Base-by-base conservation (phyloP, 1,139 yeast species). In the Zhuliangozyma blackwelliae region DNA sequence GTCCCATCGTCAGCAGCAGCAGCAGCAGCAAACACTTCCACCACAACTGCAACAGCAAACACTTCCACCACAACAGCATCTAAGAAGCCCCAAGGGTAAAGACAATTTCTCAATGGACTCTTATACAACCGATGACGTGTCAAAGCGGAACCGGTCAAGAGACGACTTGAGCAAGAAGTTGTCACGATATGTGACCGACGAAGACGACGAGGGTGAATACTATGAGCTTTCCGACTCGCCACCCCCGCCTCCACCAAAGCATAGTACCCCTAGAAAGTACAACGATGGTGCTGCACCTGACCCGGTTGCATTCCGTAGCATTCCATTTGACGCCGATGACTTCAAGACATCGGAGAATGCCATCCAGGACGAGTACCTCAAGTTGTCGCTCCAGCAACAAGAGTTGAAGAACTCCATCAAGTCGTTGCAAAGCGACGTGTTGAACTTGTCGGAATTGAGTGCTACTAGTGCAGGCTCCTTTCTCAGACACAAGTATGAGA, bases 401-500 rank as follows among this genome's bases (percentile, higher is more conserved):
- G 72, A 65, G 34, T 55, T 68, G 43, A 67, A 65, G 38, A 64
- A 61, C 40, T 68, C 75, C 1, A 57, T 67, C 41, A 64, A 68
- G 41, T 66, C 72, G 7, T 54, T 70, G 32, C 75, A 69, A 47
- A 68, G 74, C 51, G 76, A 70, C 45, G 76, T 71, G 7, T 62
- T 71, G 45, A 71, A 70, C 43, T 54, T 70, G 41, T 73, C 79
- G 31, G 92, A 85, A 53, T 75, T 85, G 40, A 83, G 94, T 63
- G 95, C 95, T 5, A 86, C 95, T 0, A 83, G 94, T 49, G 96
- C 96, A 2, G 95, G 95, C 0, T 85, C 95, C 10, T 79, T 80
- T 44, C 77, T 80, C 37, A 74, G 95, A 50, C 92, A 87, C 53
- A 80, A 77, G 50, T 68, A 64, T 54, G 79, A 79, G 42, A 67